Evolutionary conservation across 1,139 yeast genomes (phyloP), one percentile per base, ranked within the genome.

Genomic region (Pichia sp.): DNA sequence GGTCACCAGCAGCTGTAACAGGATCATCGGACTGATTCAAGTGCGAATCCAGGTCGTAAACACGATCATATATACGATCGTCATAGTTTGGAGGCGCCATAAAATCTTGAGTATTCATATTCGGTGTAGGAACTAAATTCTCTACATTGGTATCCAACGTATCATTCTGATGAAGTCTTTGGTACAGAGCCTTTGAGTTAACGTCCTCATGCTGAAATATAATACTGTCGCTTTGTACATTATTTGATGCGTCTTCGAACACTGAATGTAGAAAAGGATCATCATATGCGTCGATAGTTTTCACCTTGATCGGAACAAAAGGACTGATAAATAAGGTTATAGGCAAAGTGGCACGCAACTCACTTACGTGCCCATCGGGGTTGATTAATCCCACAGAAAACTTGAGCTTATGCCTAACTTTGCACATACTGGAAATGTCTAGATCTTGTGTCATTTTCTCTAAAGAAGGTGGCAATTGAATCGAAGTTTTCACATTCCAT

Each of bases 51-150:
- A 74, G 53, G 55, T 87, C 96, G 41, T 92, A 92, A 43, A 93
- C 72, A 55, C 90, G 74, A 70, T 93, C 99, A 69, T 88, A 90
- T 42, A 90, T 81, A 67, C 90, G 96, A 58, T 79, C 83, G 59
- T 85, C 90, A 67, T 93, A 93, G 58, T 87, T 78, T 32, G 99
- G 99, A 4, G 98, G 98, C 0, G 97, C 96, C 70, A 84, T 76
- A 45, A 81, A 70, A 32, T 68, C 68, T 51, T 68, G 72, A 1
- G 70, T 65, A 49, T 64, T 65, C 15, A 60, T 45, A 45, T 55
- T 58, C 8, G 55, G 51, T 4, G 44, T 26, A 4, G 61, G 60
- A 7, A 59, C 58, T 8, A 38, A 15, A 36, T 36, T 36, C 10
- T 44, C 45, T 8, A 40, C 50, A 1, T 19, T 32, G 8, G 36